phyloP scores from a whole-genome alignment of 352 stramenopile genomes.

The Thalassiosira ordinaria region DNA sequence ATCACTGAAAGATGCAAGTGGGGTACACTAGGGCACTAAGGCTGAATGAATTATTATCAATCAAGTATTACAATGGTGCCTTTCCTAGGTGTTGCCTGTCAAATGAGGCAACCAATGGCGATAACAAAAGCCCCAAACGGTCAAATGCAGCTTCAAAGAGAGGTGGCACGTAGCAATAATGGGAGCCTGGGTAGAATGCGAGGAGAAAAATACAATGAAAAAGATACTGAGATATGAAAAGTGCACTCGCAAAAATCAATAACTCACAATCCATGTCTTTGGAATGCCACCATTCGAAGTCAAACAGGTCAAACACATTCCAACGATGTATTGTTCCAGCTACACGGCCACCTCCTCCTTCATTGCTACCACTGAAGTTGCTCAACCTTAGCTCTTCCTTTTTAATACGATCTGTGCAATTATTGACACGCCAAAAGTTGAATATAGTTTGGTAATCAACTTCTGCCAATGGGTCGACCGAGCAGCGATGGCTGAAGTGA shows the following conservation, averaged over 20 bases:
- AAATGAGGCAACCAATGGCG: slow-evolving; percentile 15
- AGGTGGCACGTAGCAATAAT: slow-evolving; percentile 37
- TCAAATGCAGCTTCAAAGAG: slow-evolving; percentile 41
- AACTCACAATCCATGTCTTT: slow-evolving; percentile 28
- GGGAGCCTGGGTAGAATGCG: no score
- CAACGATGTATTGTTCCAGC: slow-evolving; percentile 37
- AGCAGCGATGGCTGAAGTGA: slow-evolving; percentile 13
- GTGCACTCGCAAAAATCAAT: no score
- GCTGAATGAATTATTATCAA: no score
- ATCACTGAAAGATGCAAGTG: no score
- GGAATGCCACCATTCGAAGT: slow-evolving; percentile 14
- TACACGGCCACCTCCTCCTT: no score
- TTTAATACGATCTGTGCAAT: slow-evolving; percentile 36
- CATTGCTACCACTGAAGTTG: no score
- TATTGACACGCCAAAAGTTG: slow-evolving; percentile 29
- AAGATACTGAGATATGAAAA: no score
- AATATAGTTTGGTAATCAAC: slow-evolving; percentile 41
- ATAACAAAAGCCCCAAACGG: slow-evolving; percentile 28
- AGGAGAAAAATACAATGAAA: no score
- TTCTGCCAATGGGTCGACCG: slow-evolving; percentile 5
- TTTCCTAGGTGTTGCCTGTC: no score
- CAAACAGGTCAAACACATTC: slow-evolving; percentile 37
- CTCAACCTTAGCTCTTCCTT: slow-evolving; percentile 7
- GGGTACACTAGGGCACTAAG: no score
- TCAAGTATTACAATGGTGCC: no score